Conservation (phyloP, 78 protist species). For the Goniomonas avonlea region DNA sequence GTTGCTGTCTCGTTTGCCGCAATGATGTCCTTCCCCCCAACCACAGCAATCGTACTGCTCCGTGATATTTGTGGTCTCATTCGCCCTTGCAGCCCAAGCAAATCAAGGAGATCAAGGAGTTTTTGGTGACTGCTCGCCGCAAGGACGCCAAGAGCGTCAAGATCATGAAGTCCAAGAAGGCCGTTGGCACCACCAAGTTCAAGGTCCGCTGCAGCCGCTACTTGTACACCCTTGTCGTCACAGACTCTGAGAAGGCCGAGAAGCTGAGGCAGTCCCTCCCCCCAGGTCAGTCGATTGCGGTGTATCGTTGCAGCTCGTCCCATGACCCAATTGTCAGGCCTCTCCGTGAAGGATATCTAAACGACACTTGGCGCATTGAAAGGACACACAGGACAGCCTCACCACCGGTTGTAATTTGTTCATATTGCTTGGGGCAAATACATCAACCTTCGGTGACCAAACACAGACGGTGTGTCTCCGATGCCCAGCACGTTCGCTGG, state of each 20-base stretch:
- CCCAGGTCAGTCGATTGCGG: constrained; percentile 42
- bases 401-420: no score
- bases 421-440: no score
- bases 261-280: constrained; percentile 90
- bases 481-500: no score
- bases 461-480: no score
- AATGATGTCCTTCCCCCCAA: no score
- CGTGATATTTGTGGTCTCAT: no score
- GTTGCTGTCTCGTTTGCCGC: no score
- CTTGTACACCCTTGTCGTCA: constrained; percentile 86
- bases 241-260: constrained; percentile 72
- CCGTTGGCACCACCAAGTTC: constrained; percentile 84
- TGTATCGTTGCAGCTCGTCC: not conserved
- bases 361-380: no score
- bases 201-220: constrained; percentile 87
- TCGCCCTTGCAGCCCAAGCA: constrained; percentile 75
- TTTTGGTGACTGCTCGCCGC: constrained; percentile 76
- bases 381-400: no score
- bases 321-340: not conserved
- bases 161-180: constrained; percentile 72
- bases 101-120: constrained; percentile 88
- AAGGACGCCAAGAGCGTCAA: constrained; percentile 79
- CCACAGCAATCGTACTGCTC: no score
- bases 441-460: no score
- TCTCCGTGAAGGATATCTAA: constrained; percentile 19